Evolutionary conservation across 2,329 filamentous ascomycete species (phyloP), one percentile per base, ranked within the genome.

Genomic region (Phyllosticta citrichinensis): DNA sequence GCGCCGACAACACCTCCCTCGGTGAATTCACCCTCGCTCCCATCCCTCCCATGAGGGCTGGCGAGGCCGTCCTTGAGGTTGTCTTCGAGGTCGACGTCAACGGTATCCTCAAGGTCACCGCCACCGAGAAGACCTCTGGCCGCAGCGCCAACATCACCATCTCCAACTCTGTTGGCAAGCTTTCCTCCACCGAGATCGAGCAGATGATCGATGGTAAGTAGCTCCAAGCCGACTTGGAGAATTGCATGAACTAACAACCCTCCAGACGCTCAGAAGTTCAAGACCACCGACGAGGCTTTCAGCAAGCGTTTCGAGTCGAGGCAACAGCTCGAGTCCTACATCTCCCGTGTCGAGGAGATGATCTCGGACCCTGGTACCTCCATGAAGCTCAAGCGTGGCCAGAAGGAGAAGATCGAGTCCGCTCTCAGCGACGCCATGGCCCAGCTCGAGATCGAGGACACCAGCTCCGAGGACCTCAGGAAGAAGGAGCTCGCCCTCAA

Each of bases 1-100:
- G 94, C 77, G 90, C 95, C 75, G 92, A 97, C 78, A 99, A 99
- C 84, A 97, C 93, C 66, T 96, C 89, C 25, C 85, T 97, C 62
- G 94, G 94, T 76, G 94, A 97, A 80, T 99, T 97, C 80, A 97
- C 93, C 63, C 83, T 99, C 65, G 88, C 91, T 69, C 94, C 93
- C 54, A 93, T 83, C 78, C 92, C 81, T 79, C 83, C 83, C 6
- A 87, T 97, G 91, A 87, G 87, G 73, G 93, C 94, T 73, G 93
- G 94, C 76, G 94, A 99, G 76, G 89, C 94, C 69, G 92, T 96
- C 67, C 88, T 99, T 54, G 94, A 99, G 81, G 89, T 93, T 69
- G 91, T 97, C 77, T 97, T 99, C 80, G 94, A 99, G 82, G 94
- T 99, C 74, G 94, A 99, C 70, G 94, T 97, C 84, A 99, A 99